phyloP scores from a whole-genome alignment of 2,329 filamentous ascomycete genomes.

The Fonsecaea pedrosoi region DNA sequence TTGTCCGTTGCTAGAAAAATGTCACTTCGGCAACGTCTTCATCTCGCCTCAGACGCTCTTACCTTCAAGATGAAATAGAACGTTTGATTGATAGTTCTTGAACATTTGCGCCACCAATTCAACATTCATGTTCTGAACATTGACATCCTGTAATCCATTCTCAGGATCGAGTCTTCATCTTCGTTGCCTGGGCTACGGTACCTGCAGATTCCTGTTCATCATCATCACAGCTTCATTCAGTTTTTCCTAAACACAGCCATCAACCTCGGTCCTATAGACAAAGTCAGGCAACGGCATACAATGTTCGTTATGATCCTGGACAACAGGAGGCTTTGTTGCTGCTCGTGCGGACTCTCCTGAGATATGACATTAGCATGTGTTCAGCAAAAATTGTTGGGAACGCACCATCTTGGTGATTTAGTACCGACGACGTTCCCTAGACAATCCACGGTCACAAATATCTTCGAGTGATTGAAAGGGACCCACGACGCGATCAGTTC shows the following conservation, averaged over 20 bases:
- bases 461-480: neutral
- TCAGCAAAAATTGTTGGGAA: neutral
- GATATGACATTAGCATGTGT: conserved; percentile 9
- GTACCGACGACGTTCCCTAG: neutral
- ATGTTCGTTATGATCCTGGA: conserved; percentile 98
- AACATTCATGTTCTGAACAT: conserved; percentile 98
- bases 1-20: conserved; percentile 74
- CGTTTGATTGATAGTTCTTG: conserved; percentile 99
- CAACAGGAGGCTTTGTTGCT: conserved; percentile 91
- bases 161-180: conserved; percentile 6
- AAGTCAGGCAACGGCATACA: conserved; percentile 60
- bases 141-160: conserved; percentile 76
- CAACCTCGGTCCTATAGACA: conserved; percentile 28
- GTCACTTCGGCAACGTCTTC: conserved; percentile 11
- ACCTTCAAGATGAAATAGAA: conserved; percentile 97
- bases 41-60: conserved; percentile 38
- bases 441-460: neutral
- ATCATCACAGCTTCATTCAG: conserved; percentile 92
- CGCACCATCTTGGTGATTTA: conserved; percentile 13
- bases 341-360: conserved; percentile 93
- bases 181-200: conserved; percentile 46
- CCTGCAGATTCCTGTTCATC: conserved; percentile 90
- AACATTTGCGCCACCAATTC: conserved; percentile 99
- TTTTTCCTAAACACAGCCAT: conserved; percentile 73
- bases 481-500: neutral